These are phyloP conservation scores for Colletotrichum higginsianum DNA, from an alignment of 2,329 filamentous ascomycete species.

Conservation along the genomic window DNA sequence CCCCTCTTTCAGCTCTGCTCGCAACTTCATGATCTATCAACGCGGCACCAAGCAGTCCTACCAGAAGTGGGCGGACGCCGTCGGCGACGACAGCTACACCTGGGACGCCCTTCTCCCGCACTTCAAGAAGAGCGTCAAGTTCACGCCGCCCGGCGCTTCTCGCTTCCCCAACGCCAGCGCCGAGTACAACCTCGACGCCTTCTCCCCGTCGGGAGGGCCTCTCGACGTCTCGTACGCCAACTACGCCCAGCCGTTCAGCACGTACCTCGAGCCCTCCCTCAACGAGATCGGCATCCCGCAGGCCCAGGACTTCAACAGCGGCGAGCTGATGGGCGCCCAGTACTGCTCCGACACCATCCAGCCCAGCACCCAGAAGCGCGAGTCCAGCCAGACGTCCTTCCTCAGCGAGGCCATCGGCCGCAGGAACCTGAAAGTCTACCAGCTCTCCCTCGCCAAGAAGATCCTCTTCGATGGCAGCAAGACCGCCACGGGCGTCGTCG, in stretches of 20 bases:
- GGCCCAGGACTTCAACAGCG: constrained; percentile 56
- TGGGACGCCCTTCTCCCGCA: constrained; percentile 51
- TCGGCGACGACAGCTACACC: constrained; percentile 50
- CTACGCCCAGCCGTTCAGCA: constrained; percentile 46
- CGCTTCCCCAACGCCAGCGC: constrained; percentile 44
- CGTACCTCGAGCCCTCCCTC: constrained; percentile 51
- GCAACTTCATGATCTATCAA: constrained; percentile 50
- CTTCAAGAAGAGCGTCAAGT: constrained; percentile 51
- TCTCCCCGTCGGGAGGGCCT: constrained; percentile 48
- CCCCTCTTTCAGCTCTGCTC: constrained; percentile 41
- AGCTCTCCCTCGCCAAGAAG: constrained; percentile 58
- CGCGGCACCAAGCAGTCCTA: constrained; percentile 46
- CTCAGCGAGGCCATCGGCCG: constrained; percentile 47
- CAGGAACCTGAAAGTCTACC: constrained; percentile 57
- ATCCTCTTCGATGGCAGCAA: constrained; percentile 59
- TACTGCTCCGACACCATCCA: constrained; percentile 48
- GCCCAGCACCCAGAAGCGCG: constrained; percentile 47
- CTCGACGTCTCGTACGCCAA: constrained; percentile 48
- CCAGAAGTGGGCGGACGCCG: constrained; percentile 51
- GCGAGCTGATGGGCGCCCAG: constrained; percentile 56
- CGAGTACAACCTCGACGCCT: constrained; percentile 47
- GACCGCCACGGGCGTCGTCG: constrained; percentile 58
- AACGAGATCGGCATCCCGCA: constrained; percentile 56
- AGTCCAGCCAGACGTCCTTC: constrained; percentile 56
- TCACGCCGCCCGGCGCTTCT: constrained; percentile 49